A percentile compares a stretch with the other conserved stretches of the same genome.
Evolutionary conservation across 768 basidiomycete genomes (phyloP).

Genomic region (Trametes punicea): DNA sequence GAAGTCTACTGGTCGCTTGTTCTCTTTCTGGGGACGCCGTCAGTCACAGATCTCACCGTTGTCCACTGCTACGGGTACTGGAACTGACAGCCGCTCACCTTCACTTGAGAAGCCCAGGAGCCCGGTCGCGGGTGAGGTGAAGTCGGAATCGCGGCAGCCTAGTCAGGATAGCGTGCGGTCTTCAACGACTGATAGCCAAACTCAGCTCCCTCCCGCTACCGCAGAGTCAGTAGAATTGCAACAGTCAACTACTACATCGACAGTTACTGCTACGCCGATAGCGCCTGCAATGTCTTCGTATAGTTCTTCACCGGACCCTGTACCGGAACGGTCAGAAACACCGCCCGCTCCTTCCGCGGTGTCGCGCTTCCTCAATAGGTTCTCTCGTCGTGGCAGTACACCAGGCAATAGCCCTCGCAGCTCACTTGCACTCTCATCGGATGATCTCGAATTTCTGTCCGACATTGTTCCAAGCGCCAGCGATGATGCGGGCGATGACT

Average conservation of each 20-base stretch:
- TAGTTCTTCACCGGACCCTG: constrained; percentile 22
- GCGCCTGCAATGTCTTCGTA: constrained; percentile 18
- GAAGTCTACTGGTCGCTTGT: constrained; percentile 52
- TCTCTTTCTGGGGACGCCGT: constrained; percentile 68
- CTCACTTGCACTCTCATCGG: constrained; percentile 68
- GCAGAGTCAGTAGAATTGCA: background rate
- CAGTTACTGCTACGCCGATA: background rate
- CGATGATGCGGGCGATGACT: constrained; percentile 38
- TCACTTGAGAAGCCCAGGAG: constrained; percentile 10
- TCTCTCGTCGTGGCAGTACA: constrained; percentile 51
- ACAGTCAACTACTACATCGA: background rate
- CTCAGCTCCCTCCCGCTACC: background rate
- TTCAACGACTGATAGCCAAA: constrained; percentile 1
- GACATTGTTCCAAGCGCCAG: constrained; percentile 57
- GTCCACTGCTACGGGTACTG: background rate
- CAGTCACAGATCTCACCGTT: constrained; percentile 6
- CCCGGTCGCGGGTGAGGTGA: constrained; percentile 4
- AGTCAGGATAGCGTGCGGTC: constrained; percentile 23
- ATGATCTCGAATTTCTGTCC: constrained; percentile 80
- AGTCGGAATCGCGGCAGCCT: constrained; percentile 11
- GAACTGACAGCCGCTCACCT: background rate
- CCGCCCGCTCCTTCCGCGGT: constrained; percentile 55
- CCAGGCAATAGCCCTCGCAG: constrained; percentile 39
- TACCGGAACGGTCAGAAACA: constrained; percentile 16
- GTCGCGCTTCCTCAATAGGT: constrained; percentile 77